phyloP scores from a whole-genome alignment of 345 rosid species.

The Syzygium oleosum region DNA sequence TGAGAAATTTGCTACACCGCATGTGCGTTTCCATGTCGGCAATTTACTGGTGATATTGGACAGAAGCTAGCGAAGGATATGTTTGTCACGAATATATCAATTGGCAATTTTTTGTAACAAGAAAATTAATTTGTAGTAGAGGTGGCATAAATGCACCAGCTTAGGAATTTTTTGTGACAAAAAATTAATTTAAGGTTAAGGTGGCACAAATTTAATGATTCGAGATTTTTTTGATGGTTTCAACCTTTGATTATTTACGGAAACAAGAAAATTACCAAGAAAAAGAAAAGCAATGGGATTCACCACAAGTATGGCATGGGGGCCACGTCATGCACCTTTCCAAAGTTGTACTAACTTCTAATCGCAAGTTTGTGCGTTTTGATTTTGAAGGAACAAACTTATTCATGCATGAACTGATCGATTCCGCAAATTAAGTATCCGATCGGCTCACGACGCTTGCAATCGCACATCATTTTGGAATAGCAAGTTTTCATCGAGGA shows the following conservation, averaged over 20 bases:
- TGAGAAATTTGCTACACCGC: not conserved
- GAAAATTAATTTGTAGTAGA: too few relatives aligned
- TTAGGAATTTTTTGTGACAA: not conserved
- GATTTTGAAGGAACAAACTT: not conserved
- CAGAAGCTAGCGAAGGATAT: too few relatives aligned
- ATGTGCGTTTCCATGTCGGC: not conserved
- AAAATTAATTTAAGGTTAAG: not conserved
- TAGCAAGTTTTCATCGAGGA: not conserved
- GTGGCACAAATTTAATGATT: rapidly evolving
- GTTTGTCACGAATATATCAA: not conserved
- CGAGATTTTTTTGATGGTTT: not conserved
- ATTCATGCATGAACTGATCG: not conserved
- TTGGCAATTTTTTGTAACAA: too few relatives aligned
- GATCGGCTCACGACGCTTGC: not conserved
- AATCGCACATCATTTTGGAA: rapidly evolving
- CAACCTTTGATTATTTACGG: not conserved
- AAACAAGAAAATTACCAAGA: not conserved
- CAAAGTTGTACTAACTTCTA: not conserved
- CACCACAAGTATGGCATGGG: not conserved
- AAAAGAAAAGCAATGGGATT: not conserved
- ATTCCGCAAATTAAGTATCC: not conserved
- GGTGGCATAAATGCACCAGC: too few relatives aligned
- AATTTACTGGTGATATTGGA: not conserved
- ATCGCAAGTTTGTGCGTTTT: not conserved
- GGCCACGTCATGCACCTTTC: not conserved